Evolutionary conservation across 345 rosid genomes (phyloP).

Genomic region (Citrus trifoliata): DNA sequence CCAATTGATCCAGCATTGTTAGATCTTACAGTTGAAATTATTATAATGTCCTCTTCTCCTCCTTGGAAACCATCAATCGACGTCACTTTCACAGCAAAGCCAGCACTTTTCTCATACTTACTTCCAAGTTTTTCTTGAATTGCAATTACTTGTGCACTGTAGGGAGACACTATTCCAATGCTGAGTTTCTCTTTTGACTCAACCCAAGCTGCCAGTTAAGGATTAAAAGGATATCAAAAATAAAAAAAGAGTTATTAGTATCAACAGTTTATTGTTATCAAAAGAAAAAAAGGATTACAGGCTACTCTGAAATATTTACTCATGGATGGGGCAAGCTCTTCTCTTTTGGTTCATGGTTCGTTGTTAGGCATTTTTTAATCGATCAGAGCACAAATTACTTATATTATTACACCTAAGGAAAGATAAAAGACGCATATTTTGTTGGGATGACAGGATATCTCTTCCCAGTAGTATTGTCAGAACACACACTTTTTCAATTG

Average conservation of each 20-base stretch:
- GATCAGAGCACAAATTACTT: not conserved
- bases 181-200: slow-evolving; percentile 25
- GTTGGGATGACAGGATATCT: not conserved
- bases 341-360: too few species aligned
- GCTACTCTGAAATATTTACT: too few species aligned
- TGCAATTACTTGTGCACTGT: slow-evolving; percentile 34
- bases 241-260: not conserved
- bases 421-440: not conserved
- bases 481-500: not conserved
- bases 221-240: not conserved
- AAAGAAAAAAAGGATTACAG: too few species aligned
- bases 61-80: slow-evolving; percentile 32
- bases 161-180: slow-evolving; percentile 44
- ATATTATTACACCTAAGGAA: not conserved
- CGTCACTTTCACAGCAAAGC: slow-evolving; percentile 31
- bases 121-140: slow-evolving; percentile 29
- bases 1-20: slow-evolving; percentile 24
- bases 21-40: slow-evolving; percentile 27
- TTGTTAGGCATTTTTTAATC: not conserved
- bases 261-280: not conserved
- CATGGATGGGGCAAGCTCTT: too few species aligned
- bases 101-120: slow-evolving; percentile 9
- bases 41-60: slow-evolving; percentile 30
- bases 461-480: not conserved
- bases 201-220: slow-evolving; percentile 23